These are phyloP conservation scores for Neofusicoccum umdonicola DNA, from an alignment of 2,329 filamentous ascomycete genomes.

Conservation along the genomic window DNA sequence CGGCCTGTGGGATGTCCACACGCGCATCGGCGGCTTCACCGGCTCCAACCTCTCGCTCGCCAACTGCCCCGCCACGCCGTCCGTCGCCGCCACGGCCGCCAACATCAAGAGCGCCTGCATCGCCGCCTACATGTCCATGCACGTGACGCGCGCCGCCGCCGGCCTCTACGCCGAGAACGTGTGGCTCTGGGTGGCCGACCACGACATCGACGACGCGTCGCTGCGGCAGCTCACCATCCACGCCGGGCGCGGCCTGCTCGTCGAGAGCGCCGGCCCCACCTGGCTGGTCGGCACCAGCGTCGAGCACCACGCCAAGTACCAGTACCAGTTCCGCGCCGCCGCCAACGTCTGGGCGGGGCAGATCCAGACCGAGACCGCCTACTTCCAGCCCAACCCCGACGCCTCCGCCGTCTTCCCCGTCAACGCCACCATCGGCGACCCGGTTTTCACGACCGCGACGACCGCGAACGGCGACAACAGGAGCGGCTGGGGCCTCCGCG, in stretches of 20 bases:
- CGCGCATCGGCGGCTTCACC: slow-evolving; percentile 75
- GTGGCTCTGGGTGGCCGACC: slow-evolving; percentile 91
- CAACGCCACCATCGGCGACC: slow-evolving; percentile 61
- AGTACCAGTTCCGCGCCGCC: slow-evolving; percentile 80
- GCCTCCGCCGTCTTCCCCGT: slow-evolving; percentile 63
- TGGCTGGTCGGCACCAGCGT: slow-evolving; percentile 66
- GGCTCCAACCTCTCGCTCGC: slow-evolving; percentile 76
- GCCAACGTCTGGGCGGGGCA: slow-evolving; percentile 77
- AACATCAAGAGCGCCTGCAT: slow-evolving; percentile 63
- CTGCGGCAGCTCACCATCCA: slow-evolving; percentile 77
- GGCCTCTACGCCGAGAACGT: slow-evolving; percentile 78
- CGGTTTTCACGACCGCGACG: slow-evolving; percentile 56
- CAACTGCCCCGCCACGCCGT: slow-evolving; percentile 73
- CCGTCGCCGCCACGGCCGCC: slow-evolving; percentile 49
- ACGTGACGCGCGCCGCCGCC: slow-evolving; percentile 54
- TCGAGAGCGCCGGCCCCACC: slow-evolving; percentile 56
- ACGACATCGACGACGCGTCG: slow-evolving; percentile 75
- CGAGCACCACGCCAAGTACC: slow-evolving; percentile 63
- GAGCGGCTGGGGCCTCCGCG: slow-evolving; percentile 46
- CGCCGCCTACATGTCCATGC: slow-evolving; percentile 60
- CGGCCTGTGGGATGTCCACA: slow-evolving; percentile 84
- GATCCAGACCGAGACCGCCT: slow-evolving; percentile 86
- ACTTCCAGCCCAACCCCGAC: slow-evolving; percentile 79
- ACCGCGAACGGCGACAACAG: too few species aligned
- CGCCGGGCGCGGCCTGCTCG: slow-evolving; percentile 76